Conservation (phyloP, 2,329 filamentous ascomycete species). For the Colletotrichum sp. region DNA sequence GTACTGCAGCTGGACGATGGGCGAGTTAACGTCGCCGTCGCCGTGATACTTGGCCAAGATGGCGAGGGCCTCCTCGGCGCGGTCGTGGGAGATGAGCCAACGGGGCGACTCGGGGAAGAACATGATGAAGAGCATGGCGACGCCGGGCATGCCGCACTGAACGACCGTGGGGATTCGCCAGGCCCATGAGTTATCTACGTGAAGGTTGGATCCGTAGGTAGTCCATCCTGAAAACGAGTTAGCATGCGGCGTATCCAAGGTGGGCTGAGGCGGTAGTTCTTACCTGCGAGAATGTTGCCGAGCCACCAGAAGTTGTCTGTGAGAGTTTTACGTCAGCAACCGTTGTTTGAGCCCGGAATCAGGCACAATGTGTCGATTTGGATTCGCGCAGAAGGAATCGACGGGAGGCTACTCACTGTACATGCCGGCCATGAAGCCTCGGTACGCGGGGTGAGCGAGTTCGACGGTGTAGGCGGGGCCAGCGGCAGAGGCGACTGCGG, state of each 20-base stretch:
- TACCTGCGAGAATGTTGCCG: slow-evolving; percentile 58
- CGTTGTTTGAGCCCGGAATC: background rate
- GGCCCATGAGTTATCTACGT: slow-evolving; percentile 41
- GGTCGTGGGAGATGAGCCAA: slow-evolving; percentile 72
- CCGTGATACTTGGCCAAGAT: slow-evolving; percentile 66
- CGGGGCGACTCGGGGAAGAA: slow-evolving; percentile 74
- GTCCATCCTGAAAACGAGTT: slow-evolving; percentile 46
- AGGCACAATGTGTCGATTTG: background rate
- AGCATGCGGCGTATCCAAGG: background rate
- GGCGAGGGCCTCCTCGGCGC: slow-evolving; percentile 58
- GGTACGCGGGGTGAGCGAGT: slow-evolving; percentile 65
- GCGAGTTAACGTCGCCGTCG: slow-evolving; percentile 56
- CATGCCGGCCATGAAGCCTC: slow-evolving; percentile 59
- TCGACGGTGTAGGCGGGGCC: slow-evolving; percentile 69
- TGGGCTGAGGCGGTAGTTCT: background rate
- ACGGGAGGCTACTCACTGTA: slow-evolving; percentile 44
- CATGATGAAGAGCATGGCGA: slow-evolving; percentile 65
- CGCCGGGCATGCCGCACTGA: slow-evolving; percentile 43
- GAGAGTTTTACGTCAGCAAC: slow-evolving; percentile 14
- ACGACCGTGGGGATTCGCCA: slow-evolving; percentile 66
- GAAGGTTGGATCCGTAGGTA: slow-evolving; percentile 43
- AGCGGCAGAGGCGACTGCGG: slow-evolving; percentile 57
- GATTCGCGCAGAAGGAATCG: background rate
- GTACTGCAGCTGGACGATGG: slow-evolving; percentile 62
- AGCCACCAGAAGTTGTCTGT: slow-evolving; percentile 48